Conservation (phyloP, 257 asterid genomes). For the Nicotiana obtusifolia region DNA sequence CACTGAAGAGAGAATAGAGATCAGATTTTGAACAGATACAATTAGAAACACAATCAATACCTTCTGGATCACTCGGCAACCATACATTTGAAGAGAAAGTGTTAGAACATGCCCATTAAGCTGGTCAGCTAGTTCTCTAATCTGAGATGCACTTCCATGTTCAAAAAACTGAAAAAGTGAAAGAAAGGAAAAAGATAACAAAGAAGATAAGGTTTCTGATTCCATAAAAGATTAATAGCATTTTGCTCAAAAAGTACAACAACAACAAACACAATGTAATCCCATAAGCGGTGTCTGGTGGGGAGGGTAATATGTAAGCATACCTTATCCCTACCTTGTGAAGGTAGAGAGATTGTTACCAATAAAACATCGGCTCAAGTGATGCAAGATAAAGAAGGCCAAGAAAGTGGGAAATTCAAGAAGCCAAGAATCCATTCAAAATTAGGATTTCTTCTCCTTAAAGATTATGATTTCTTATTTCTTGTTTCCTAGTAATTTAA, state of each 20-base stretch:
- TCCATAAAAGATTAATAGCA: neutral
- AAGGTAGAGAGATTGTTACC: neutral
- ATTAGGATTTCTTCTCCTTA: no score
- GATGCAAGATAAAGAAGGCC: neutral
- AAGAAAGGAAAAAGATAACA: neutral
- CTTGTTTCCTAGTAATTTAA: no score
- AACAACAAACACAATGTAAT: no score
- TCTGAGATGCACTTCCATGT: constrained; percentile 43
- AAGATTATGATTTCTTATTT: no score
- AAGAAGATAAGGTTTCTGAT: neutral
- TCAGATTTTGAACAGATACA: neutral
- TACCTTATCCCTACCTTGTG: no score
- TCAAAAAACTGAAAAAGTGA: constrained; percentile 37
- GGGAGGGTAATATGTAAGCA: no score
- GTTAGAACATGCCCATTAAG: constrained; percentile 44
- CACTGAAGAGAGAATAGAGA: neutral
- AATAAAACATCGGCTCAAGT: neutral
- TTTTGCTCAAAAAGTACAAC: neutral
- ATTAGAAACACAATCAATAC: constrained; percentile 17
- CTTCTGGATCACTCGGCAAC: constrained; percentile 69
- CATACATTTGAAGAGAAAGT: constrained; percentile 61
- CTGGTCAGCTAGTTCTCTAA: constrained; percentile 44
- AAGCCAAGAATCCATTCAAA: no score
- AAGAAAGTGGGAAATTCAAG: neutral
- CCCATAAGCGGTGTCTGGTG: no score